These are phyloP conservation scores for Saccharomyces paradoxus DNA, from an alignment of 805 yeast genomes.

Conservation along the genomic window DNA sequence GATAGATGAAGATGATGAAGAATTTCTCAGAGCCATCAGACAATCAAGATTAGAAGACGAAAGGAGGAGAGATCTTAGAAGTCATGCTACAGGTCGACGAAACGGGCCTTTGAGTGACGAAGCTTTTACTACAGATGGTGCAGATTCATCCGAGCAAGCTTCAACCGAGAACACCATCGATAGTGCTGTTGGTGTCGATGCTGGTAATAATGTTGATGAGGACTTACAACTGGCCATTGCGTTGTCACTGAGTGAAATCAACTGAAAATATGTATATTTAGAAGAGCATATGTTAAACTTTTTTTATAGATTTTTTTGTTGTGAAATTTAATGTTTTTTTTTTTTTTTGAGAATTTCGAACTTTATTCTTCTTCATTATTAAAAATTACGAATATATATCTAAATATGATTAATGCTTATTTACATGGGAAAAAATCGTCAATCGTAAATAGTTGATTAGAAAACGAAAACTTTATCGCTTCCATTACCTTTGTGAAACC, in stretches of 20 bases:
- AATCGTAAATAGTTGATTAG: slow-evolving; percentile 15
- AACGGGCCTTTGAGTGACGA: background rate
- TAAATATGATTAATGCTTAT: background rate
- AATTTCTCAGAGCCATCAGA: slow-evolving; percentile 14
- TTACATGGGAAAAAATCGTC: background rate
- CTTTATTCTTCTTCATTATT: background rate
- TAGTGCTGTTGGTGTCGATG: background rate
- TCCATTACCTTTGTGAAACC: slow-evolving; percentile 39
- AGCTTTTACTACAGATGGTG: background rate
- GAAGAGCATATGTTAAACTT: background rate
- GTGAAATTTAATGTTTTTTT: background rate
- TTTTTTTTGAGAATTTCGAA: background rate
- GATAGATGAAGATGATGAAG: slow-evolving; percentile 15
- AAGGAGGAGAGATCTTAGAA: background rate
- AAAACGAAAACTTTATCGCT: slow-evolving; percentile 52
- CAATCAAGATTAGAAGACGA: slow-evolving; percentile 12
- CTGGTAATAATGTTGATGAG: slow-evolving; percentile 12
- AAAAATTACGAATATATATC: background rate
- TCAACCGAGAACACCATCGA: background rate
- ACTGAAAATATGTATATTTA: slow-evolving; percentile 1
- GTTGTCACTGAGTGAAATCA: slow-evolving; percentile 27
- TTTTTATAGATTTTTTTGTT: background rate
- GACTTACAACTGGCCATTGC: slow-evolving; percentile 29
- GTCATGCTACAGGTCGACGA: background rate
- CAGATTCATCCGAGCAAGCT: background rate